Evolutionary conservation across 768 basidiomycete species (phyloP).

Genomic region (Cyclocybe cylindracea): DNA sequence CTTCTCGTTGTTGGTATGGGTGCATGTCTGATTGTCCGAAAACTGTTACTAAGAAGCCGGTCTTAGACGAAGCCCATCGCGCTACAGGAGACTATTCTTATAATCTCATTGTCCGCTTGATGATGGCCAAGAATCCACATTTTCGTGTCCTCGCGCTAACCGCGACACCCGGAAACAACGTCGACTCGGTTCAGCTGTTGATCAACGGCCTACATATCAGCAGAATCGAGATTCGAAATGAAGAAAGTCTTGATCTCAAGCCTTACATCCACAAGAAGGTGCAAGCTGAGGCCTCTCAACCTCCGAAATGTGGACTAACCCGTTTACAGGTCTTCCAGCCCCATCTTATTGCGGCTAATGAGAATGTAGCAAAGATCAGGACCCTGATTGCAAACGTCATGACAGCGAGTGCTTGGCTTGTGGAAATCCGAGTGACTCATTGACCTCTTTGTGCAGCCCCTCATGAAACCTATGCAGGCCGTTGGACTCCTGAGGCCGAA

Average conservation of each 20-base stretch:
- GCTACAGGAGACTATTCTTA: constrained; percentile 95
- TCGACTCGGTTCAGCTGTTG: constrained; percentile 85
- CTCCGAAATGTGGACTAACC: not conserved
- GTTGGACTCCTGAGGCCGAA: constrained; percentile 44
- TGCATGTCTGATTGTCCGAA: not conserved
- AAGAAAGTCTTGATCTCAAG: constrained; percentile 83
- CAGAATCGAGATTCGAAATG: constrained; percentile 91
- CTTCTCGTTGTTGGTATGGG: constrained; percentile 82
- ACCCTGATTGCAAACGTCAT: constrained; percentile 73
- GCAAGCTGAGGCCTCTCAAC: not conserved
- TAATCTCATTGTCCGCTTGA: constrained; percentile 80
- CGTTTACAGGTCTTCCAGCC: constrained; percentile 64
- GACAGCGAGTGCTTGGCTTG: constrained; percentile 49
- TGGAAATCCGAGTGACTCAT: not conserved
- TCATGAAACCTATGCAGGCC: constrained; percentile 34
- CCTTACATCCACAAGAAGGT: constrained; percentile 90
- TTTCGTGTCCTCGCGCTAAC: constrained; percentile 93
- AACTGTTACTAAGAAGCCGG: not conserved
- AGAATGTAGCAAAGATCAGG: constrained; percentile 63
- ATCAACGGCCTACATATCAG: constrained; percentile 95
- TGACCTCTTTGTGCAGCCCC: constrained; percentile 17
- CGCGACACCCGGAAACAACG: constrained; percentile 88
- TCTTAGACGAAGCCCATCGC: constrained; percentile 89
- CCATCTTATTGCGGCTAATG: constrained; percentile 75
- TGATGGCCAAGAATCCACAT: constrained; percentile 94